Evolutionary conservation across 176 grass and related monocot genomes (phyloP).

Genomic region (Hordeum marinum): DNA sequence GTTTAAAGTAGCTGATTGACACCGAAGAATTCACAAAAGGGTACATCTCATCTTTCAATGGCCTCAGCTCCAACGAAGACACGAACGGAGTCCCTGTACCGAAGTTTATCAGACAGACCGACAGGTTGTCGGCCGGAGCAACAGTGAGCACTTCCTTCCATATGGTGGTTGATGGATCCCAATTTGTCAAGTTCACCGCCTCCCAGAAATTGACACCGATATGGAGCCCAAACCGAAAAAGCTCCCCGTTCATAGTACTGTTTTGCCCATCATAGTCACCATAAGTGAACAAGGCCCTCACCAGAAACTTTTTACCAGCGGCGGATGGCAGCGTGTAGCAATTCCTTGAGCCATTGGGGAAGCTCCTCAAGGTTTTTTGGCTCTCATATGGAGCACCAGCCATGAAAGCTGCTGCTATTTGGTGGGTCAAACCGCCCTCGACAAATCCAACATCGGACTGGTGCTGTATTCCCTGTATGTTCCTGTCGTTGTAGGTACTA

Average conservation of each 20-base stretch:
- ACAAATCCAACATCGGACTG: neutral
- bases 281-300: neutral
- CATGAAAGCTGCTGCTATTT: neutral
- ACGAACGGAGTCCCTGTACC: neutral
- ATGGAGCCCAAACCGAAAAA: neutral
- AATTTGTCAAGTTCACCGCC: neutral
- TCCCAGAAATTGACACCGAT: slow-evolving; percentile 17
- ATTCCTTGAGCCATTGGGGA: neutral
- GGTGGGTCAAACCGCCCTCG: neutral
- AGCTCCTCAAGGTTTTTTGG: neutral
- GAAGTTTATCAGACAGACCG: neutral
- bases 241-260: accelerated
- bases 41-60: neutral
- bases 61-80: slow-evolving; percentile 1
- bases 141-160: neutral
- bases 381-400: accelerated
- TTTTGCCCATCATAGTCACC: neutral
- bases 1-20: neutral
- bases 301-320: neutral
- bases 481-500: neutral
- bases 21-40: neutral
- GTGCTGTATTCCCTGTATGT: neutral
- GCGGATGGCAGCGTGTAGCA: neutral
- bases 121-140: neutral
- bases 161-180: accelerated